Evolutionary conservation across 164 flowering plant genomes (phyloP), one percentile per base, ranked within the genome.

Genomic region (Amborella trichopoda): DNA sequence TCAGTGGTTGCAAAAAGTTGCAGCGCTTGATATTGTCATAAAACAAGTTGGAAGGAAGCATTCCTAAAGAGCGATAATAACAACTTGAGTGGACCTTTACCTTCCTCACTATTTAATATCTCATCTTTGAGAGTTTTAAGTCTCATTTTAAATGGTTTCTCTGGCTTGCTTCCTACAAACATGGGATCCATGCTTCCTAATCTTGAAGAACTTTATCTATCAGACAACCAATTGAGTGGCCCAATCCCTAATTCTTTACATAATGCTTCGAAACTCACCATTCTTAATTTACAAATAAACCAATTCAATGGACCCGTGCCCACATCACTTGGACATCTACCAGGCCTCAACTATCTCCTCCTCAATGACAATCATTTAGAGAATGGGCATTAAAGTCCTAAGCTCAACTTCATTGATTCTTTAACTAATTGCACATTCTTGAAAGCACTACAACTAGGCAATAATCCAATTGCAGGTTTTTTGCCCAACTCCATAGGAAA

Each of bases 1-100:
- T 62, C 12, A n/a, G 53, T 14, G 24, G 24, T 5, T 62, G 70
- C 23, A 23, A 28, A 4, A 28, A 42, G 9, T 44, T 61, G 2
- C 8, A 2, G n/a, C 4, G 0, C 2, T 9, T 61, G 14, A 1
- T 5, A 19, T n/a, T 54, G 0, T 21, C 33, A n/a, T 2, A n/a
- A 9, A 61, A 54, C 30, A 38, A 41, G 3, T 18, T 61, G 26
- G 13, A 13, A 0, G 65, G 55, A 11, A 22, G 5, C 6, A 48
- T 59, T 9, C 58, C 58, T 2, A 1, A 6, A 4, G 30, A 26
- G 19, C 2, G 14, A 19, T 1, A 18, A 2, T 6, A 56, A 49
- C 17, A 26, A 38, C 20, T 40, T 56, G 24, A 16, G 42, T 12
- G 60, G 60, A 2, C 23, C 28, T 43, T 32, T 48, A 6, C 54